These are phyloP conservation scores for Chrysosporium queenslandicum DNA, from an alignment of 2,329 filamentous ascomycete species.

Conservation along the genomic window DNA sequence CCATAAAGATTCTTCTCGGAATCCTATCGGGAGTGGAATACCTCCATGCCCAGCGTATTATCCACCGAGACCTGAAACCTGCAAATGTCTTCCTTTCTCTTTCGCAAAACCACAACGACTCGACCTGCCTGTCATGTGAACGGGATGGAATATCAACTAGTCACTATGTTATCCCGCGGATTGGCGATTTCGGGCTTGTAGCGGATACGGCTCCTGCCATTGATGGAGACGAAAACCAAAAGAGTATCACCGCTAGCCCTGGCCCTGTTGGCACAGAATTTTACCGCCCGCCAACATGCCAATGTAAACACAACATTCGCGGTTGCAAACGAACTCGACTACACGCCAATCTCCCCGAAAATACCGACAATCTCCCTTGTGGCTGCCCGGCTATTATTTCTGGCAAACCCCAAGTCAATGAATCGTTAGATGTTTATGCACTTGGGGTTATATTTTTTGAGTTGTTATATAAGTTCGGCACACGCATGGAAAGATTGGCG, in stretches of 20 bases:
- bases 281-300: constrained; percentile 43
- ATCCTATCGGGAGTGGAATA: constrained; percentile 57
- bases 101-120: constrained; percentile 28
- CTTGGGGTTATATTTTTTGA: constrained; percentile 55
- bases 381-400: background rate
- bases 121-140: constrained; percentile 40
- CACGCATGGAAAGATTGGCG: constrained; percentile 40
- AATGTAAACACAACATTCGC: constrained; percentile 11
- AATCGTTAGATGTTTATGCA: constrained; percentile 52
- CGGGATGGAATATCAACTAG: constrained; percentile 15
- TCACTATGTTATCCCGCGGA: constrained; percentile 47
- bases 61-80: constrained; percentile 60
- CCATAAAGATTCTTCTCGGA: constrained; percentile 48
- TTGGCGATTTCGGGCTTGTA: constrained; percentile 60
- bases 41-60: constrained; percentile 50
- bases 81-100: constrained; percentile 56
- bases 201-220: constrained; percentile 42
- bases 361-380: constrained; percentile 21
- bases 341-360: background rate
- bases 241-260: constrained; percentile 18
- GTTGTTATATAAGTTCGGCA: constrained; percentile 47
- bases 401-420: constrained; percentile 25
- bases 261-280: constrained; percentile 51
- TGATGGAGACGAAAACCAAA: constrained; percentile 22
- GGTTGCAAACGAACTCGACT: background rate